These are phyloP conservation scores for Acacia pycnantha DNA, from an alignment of 331 rosid genomes.

Conservation along the genomic window DNA sequence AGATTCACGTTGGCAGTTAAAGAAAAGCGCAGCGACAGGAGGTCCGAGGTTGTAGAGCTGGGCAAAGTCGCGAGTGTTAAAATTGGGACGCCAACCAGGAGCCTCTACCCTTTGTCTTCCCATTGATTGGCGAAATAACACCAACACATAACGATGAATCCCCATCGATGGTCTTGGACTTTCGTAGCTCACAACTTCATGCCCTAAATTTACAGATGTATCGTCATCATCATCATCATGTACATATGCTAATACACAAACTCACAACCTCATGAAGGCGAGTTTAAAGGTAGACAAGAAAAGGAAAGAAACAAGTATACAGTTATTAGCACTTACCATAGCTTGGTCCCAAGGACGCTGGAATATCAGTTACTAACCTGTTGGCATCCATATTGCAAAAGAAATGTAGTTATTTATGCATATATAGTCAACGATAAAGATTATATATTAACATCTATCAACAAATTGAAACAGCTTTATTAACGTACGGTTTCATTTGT, in stretches of 20 bases:
- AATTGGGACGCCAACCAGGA: slow-evolving; percentile 42
- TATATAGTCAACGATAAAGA: background rate
- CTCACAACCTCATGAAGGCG: background rate
- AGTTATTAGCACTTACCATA: slow-evolving; percentile 16
- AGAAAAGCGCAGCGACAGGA: background rate
- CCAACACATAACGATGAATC: slow-evolving; percentile 38
- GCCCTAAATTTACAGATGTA: background rate
- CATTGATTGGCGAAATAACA: slow-evolving; percentile 27
- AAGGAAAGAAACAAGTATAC: background rate
- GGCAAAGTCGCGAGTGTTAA: slow-evolving; percentile 28
- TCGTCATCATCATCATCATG: background rate
- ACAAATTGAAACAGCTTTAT: background rate
- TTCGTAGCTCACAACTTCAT: slow-evolving; percentile 39
- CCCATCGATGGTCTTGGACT: slow-evolving; percentile 37
- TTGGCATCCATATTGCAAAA: background rate
- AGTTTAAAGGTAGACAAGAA: background rate
- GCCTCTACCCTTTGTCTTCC: background rate
- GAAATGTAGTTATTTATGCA: background rate
- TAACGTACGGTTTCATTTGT: too few relatives aligned
- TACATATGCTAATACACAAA: too few relatives aligned
- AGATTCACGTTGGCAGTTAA: slow-evolving; percentile 1
- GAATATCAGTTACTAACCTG: slow-evolving; percentile 17
- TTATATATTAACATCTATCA: background rate
- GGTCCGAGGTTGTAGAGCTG: slow-evolving; percentile 2
- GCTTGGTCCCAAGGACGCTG: slow-evolving; percentile 25